Conservation (phyloP, 2,329 filamentous ascomycete species). For the Pestalotiopsis fici region DNA sequence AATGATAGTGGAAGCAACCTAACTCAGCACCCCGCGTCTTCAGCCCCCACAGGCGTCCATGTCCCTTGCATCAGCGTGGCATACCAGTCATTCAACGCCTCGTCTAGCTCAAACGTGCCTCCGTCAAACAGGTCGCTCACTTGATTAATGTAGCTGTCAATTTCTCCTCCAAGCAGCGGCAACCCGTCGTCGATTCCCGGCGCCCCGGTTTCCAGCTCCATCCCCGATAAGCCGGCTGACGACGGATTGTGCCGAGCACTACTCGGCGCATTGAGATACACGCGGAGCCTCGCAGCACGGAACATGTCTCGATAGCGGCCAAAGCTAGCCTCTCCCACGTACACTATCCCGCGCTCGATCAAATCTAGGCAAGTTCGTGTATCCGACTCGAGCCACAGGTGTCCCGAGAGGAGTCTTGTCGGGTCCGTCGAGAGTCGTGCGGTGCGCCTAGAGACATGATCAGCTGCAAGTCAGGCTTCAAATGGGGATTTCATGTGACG, state of each 20-base stretch:
- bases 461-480: neutral
- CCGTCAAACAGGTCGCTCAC: neutral
- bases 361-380: neutral
- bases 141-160: neutral
- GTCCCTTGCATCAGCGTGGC: neutral
- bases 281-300: neutral
- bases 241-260: neutral
- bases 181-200: neutral
- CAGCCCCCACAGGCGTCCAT: neutral
- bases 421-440: neutral
- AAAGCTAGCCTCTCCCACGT: neutral
- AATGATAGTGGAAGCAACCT: neutral
- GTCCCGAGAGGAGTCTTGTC: neutral
- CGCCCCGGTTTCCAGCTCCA: neutral
- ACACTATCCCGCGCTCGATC: neutral
- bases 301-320: neutral
- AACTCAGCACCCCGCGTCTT: neutral
- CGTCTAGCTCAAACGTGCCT: neutral
- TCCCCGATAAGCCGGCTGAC: neutral
- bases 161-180: neutral
- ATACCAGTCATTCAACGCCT: neutral
- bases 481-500: neutral
- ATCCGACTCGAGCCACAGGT: neutral
- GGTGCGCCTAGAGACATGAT: neutral
- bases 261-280: neutral